phyloP scores from a whole-genome alignment of 345 rosid genomes.

The Ceriops tagal region DNA sequence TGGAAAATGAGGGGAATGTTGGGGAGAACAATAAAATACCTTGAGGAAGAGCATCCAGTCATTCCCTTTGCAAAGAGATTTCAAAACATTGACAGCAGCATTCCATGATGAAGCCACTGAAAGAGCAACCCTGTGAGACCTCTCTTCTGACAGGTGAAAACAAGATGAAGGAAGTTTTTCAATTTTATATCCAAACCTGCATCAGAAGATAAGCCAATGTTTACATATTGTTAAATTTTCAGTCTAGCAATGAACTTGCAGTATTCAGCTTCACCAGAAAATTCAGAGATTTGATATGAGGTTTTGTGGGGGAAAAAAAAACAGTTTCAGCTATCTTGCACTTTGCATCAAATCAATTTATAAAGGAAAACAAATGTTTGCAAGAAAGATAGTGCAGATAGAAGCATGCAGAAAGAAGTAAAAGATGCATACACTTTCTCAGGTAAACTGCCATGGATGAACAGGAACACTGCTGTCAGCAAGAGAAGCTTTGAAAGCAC shows the following conservation, averaged over 20 bases:
- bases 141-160: conserved; percentile 61
- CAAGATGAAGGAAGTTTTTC: conserved; percentile 70
- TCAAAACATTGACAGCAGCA: conserved; percentile 41
- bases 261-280: not conserved
- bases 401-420: conserved; percentile 6
- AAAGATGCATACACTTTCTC: conserved; percentile 58
- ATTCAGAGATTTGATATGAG: not conserved
- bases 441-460: conserved; percentile 77
- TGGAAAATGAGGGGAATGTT: not conserved
- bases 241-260: not conserved
- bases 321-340: too few relatives aligned
- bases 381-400: not conserved
- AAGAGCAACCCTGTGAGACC: conserved; percentile 41
- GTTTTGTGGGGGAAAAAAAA: too few relatives aligned
- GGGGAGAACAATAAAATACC: conserved; percentile 36
- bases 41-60: conserved; percentile 73
- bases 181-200: conserved; percentile 71
- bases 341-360: too few relatives aligned
- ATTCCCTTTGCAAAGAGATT: conserved; percentile 69
- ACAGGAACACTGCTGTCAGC: conserved; percentile 50
- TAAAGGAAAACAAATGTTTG: not conserved
- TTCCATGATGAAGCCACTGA: conserved; percentile 74
- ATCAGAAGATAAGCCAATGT: conserved; percentile 21
- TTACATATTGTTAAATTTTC: not conserved
- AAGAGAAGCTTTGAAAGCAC: conserved; percentile 65